phyloP scores from a whole-genome alignment of 1,284 basidiomycete genomes.

The Ganoderma sp. region DNA sequence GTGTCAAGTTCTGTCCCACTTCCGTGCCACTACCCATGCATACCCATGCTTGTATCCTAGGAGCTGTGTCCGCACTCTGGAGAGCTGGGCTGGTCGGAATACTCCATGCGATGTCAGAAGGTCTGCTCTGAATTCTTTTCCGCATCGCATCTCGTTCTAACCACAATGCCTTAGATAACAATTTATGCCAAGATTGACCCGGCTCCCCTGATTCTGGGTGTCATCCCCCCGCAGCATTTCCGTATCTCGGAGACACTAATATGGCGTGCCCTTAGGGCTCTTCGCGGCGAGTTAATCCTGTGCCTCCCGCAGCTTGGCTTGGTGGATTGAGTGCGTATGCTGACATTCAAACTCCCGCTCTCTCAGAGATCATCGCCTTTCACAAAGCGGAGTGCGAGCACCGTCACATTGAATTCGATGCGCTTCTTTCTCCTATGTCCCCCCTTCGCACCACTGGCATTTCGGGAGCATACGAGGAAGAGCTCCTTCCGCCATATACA shows the following conservation, averaged over 20 bases:
- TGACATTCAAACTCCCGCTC: background rate
- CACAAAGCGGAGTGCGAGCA: background rate
- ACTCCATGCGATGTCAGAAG: background rate
- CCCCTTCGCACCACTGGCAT: background rate
- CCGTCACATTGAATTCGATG: background rate
- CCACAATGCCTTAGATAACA: background rate
- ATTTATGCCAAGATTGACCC: background rate
- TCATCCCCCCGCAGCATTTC: background rate
- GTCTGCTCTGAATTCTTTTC: background rate
- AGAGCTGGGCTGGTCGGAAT: background rate
- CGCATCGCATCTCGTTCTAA: slow-evolving; percentile 1
- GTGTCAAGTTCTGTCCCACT: background rate
- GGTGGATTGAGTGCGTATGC: background rate
- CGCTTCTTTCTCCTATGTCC: background rate
- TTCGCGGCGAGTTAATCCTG: background rate
- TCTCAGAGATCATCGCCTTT: background rate
- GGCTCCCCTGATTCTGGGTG: background rate
- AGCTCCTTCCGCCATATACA: background rate
- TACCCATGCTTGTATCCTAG: background rate
- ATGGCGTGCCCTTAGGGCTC: background rate
- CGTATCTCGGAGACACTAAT: background rate
- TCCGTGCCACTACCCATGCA: background rate
- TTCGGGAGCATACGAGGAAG: background rate
- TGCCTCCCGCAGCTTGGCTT: background rate
- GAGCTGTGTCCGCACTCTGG: slow-evolving; percentile 2